Evolutionary conservation across 2,329 filamentous ascomycete genomes (phyloP).

Genomic region (Neurospora sp.): DNA sequence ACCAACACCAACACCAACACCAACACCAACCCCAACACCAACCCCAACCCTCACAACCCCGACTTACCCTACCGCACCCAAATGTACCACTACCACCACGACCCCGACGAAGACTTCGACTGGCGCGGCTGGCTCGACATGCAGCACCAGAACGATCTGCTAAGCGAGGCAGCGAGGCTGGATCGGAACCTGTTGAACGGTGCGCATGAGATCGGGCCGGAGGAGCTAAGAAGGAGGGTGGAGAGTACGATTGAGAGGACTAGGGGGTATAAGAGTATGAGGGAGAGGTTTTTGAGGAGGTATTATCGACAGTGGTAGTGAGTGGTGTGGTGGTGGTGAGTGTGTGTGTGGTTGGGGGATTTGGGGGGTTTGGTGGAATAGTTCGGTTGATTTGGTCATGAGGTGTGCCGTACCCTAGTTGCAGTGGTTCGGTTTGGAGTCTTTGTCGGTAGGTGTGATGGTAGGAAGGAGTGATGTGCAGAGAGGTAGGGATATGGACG

Average conservation of each 20-base stretch:
- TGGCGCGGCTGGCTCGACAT: slow-evolving; percentile 1
- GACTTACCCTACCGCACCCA: not conserved
- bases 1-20: not conserved
- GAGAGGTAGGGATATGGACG: not conserved
- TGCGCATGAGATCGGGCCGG: not conserved
- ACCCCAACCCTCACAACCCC: not conserved
- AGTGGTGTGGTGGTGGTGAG: not conserved
- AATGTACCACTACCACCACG: not conserved
- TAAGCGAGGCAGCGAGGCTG: not conserved
- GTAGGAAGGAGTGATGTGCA: not conserved
- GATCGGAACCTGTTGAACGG: not conserved
- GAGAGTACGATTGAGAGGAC: not conserved
- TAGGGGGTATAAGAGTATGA: not conserved
- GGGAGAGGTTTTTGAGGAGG: slow-evolving; percentile 4
- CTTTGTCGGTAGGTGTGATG: not conserved
- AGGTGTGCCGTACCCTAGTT: not conserved
- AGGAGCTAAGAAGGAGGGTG: not conserved
- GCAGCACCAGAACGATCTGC: not conserved
- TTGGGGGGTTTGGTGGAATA: not conserved
- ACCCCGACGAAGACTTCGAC: not conserved
- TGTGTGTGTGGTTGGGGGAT: not conserved
- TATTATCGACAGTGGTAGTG: slow-evolving; percentile 12
- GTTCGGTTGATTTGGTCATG: not conserved
- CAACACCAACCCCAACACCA: not conserved
- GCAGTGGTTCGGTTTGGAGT: not conserved